Conservation (phyloP, 768 basidiomycete genomes). For the Kwoniella sp. region DNA sequence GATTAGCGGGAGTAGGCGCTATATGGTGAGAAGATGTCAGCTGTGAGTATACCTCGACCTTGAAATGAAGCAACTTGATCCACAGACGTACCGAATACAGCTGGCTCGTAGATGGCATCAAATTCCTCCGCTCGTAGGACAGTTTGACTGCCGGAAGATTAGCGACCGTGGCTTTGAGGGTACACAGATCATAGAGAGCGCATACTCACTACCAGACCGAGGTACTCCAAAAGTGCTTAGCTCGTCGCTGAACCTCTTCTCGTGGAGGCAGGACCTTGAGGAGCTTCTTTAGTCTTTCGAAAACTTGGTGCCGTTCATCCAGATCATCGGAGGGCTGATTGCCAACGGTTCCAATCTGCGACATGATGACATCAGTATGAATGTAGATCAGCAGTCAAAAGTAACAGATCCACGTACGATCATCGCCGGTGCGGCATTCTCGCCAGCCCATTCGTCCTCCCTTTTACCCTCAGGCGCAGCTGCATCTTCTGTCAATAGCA, state of each 20-base stretch:
- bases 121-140: slow-evolving; percentile 43
- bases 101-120: slow-evolving; percentile 43
- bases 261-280: slow-evolving; percentile 39
- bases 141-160: slow-evolving; percentile 19
- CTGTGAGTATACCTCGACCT: neutral
- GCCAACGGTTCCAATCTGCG: slow-evolving; percentile 33
- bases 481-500: slow-evolving; percentile 39
- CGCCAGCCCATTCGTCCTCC: slow-evolving; percentile 49
- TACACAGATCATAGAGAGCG: no score
- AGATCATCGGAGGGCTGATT: slow-evolving; percentile 22
- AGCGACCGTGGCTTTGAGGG: no score
- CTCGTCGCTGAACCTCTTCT: slow-evolving; percentile 30
- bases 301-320: slow-evolving; percentile 32
- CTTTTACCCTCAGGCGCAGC: slow-evolving; percentile 40
- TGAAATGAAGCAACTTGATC: neutral
- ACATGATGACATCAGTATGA: neutral
- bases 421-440: slow-evolving; percentile 49
- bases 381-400: neutral
- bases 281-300: slow-evolving; percentile 37
- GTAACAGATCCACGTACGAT: slow-evolving; percentile 28
- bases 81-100: slow-evolving; percentile 32
- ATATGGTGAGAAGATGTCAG: neutral
- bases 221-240: slow-evolving; percentile 33
- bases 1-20: slow-evolving; percentile 45
- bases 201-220: slow-evolving; percentile 41